phyloP scores from a whole-genome alignment of 192 early-diverging fungal genomes.

The Coemansia sp. region DNA sequence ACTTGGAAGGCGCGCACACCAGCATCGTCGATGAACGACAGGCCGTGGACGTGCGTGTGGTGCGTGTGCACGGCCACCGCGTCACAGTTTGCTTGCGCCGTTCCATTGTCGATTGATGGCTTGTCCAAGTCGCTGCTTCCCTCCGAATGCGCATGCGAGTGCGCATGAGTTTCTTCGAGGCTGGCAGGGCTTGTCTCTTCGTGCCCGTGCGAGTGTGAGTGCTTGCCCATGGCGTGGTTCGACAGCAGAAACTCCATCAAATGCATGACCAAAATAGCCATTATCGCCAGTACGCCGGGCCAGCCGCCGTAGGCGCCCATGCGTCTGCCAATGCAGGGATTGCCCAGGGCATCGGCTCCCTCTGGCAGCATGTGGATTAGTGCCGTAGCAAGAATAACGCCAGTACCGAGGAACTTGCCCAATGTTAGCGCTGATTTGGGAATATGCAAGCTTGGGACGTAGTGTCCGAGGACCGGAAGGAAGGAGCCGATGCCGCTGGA shows the following conservation, averaged over 20 bases:
- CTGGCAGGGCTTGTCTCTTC: neutral
- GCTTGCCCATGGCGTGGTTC: constrained; percentile 44
- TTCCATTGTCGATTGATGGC: neutral
- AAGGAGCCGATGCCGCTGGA: constrained; percentile 55
- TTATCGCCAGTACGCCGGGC: constrained; percentile 60
- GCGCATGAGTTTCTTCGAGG: neutral
- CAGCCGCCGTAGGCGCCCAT: constrained; percentile 54
- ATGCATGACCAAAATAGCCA: constrained; percentile 66
- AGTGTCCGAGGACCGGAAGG: constrained; percentile 55
- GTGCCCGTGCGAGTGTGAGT: constrained; percentile 25
- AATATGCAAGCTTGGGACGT: constrained; percentile 32
- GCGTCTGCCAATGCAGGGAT: constrained; percentile 57
- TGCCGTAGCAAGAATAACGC: constrained; percentile 75
- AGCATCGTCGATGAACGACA: constrained; percentile 24
- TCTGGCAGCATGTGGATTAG: constrained; percentile 77
- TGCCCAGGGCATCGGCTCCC: constrained; percentile 54
- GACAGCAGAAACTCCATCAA: constrained; percentile 61
- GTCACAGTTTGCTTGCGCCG: constrained; percentile 23
- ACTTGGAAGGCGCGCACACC: constrained; percentile 29
- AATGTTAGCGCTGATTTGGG: constrained; percentile 48
- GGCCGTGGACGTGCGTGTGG: constrained; percentile 52
- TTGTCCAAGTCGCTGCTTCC: neutral
- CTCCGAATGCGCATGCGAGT: neutral
- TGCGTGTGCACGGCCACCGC: constrained; percentile 50
- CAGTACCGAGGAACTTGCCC: constrained; percentile 64